A percentile compares a stretch with the other conserved stretches of the same genome.
phyloP scores from a whole-genome alignment of 108 stramenopile genomes.

The Pseudonitzschia delicatissima region DNA sequence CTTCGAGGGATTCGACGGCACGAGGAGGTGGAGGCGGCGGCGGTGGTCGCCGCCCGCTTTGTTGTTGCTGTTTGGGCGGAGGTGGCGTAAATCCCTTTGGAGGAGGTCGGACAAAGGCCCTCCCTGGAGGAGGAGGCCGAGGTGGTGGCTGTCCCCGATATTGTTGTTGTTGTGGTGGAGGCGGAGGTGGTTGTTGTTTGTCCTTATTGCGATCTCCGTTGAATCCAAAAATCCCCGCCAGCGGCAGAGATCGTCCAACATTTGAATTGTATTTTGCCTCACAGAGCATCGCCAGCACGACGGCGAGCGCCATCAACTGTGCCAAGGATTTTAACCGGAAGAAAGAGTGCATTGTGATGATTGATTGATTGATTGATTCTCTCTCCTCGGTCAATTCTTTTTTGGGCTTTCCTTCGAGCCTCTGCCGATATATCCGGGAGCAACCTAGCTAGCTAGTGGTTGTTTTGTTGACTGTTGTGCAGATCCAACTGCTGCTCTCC shows the following conservation, averaged over 20 bases:
- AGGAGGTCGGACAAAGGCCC: constrained; percentile 11
- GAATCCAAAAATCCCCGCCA: constrained; percentile 36
- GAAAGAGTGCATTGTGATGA: too few species aligned
- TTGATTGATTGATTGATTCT: too few species aligned
- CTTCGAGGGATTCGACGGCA: neutral
- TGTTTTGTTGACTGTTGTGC: too few species aligned
- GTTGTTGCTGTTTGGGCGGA: constrained; percentile 1
- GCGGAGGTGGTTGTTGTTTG: neutral
- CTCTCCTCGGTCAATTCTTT: too few species aligned
- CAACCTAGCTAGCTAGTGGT: too few species aligned
- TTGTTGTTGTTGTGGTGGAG: constrained; percentile 7
- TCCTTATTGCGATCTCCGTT: constrained; percentile 19
- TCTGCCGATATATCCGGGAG: too few species aligned
- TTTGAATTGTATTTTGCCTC: neutral
- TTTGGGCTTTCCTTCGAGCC: too few species aligned
- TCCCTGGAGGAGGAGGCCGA: neutral
- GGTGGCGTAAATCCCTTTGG: neutral
- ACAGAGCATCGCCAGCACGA: neutral
- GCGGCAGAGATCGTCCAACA: neutral
- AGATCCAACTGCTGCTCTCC: too few species aligned
- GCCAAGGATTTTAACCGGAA: too few species aligned
- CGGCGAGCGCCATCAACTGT: neutral
- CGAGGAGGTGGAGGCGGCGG: constrained; percentile 20
- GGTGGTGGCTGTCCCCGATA: neutral
- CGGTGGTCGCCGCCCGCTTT: neutral